Evolutionary conservation across 164 flowering plant species (phyloP).

Genomic region (Houttuynia cordata): DNA sequence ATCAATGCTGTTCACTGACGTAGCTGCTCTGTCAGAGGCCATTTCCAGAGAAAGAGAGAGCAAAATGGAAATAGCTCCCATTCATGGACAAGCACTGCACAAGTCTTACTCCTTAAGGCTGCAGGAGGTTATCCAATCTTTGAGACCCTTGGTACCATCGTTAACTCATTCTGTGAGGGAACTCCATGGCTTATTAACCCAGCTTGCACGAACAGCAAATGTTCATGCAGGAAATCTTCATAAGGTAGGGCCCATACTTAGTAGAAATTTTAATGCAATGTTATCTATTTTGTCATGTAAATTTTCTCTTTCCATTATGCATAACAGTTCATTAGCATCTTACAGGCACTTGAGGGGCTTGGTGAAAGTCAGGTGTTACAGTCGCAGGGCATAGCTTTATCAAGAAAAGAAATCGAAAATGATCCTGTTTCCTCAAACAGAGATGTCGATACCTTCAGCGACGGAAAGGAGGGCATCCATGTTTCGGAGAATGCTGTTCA

Average conservation of each 20-base stretch:
- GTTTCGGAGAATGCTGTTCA: conserved; percentile 16
- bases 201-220: conserved; percentile 77
- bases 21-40: conserved; percentile 76
- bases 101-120: conserved; percentile 64
- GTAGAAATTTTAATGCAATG: no score
- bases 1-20: conserved; percentile 71
- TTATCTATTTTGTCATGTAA: conserved; percentile 23
- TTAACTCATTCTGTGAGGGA: conserved; percentile 57
- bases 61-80: conserved; percentile 59
- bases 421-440: conserved; percentile 27
- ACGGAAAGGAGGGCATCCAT: conserved; percentile 24
- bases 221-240: conserved; percentile 94
- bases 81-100: conserved; percentile 91
- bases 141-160: conserved; percentile 64
- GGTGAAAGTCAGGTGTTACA: conserved; percentile 72
- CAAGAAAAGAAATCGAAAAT: conserved; percentile 36
- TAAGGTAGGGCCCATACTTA: conserved; percentile 10
- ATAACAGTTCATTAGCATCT: background rate
- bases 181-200: conserved; percentile 54
- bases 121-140: conserved; percentile 51
- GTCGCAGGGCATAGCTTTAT: conserved; percentile 44
- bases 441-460: conserved; percentile 24
- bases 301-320: background rate
- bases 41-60: conserved; percentile 61
- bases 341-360: conserved; percentile 83